Base-by-base conservation (phyloP, 768 basidiomycete genomes). In the Inosperma sp. region DNA sequence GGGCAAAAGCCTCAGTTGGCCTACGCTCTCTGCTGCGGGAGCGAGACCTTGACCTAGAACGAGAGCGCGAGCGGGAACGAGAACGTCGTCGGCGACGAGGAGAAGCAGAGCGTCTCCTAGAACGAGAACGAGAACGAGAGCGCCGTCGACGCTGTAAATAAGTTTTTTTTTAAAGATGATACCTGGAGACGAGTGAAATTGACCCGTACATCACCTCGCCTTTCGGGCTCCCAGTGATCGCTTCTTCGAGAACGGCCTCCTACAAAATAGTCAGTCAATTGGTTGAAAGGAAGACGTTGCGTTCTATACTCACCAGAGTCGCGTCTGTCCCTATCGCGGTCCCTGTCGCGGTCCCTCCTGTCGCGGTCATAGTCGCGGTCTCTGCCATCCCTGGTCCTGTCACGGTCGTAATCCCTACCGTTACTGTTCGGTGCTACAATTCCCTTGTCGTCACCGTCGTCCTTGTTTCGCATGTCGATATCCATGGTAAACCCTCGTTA, bases 201-300 rank as follows among this genome's bases (percentile, higher is more conserved):
- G 14, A 51, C 34, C 68, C 83, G 63, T 59, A 88, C 89, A 45
- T 88, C 87, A 25, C 16, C 33, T 48, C 88, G 82, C 64, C 83
- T 77, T 26, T 85, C 87, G 0, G 88, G 88, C 59, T 91, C 89
- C 88, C 88, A 91, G 58, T 91, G 88, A 67, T 92, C 88, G 31
- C 78, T 76, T 44, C 72, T 72, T 47, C 75, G 66, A 64, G 78
- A 71, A 59, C 78, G 77, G 33, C 67, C 46, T 50, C 64, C 67
- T 52, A 66, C 67, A 37, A n/a, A 31, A 19, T 13, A 30, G 19
- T 39, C 22, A 55, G 21, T 37, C 48, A 55, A 49, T 39, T 13
- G 21, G 39, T 31, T 19, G 54, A 17, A 13, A 31, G 35, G 7
- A 30, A 34, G 27, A 63, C 72, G 22, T 27, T 12, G 10, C 1